A percentile compares a stretch with the other conserved stretches of the same genome.
Evolutionary conservation across 2,329 filamentous ascomycete genomes (phyloP).

Genomic region (Aspergillus oerlinghausenensis): DNA sequence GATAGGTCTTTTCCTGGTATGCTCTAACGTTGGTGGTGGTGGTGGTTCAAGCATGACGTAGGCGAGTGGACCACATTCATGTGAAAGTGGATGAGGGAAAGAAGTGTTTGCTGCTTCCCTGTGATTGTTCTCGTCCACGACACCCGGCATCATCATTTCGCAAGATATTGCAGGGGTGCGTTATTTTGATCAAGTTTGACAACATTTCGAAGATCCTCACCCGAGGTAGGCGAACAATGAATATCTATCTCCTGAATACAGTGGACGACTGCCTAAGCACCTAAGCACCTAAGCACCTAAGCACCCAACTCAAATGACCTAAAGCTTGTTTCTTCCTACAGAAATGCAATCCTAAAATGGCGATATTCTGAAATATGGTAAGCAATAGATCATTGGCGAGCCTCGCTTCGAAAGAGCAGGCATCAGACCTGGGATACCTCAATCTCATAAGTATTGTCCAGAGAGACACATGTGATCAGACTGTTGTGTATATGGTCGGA

Average conservation of each 20-base stretch:
- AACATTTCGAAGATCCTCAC: background rate
- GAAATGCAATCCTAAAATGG: background rate
- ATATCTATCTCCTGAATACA: background rate
- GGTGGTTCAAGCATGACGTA: conserved; percentile 12
- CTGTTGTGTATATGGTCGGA: background rate
- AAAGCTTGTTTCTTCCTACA: background rate
- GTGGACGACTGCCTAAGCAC: too few species aligned
- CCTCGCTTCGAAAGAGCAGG: background rate
- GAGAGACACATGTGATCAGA: too few species aligned
- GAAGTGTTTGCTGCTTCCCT: background rate
- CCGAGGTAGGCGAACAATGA: background rate
- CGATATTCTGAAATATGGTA: background rate
- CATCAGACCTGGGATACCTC: background rate
- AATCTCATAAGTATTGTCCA: background rate
- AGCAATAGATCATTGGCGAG: background rate
- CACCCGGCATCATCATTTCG: background rate
- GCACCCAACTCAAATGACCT: background rate
- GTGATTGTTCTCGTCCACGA: background rate
- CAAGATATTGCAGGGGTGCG: background rate
- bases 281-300: background rate
- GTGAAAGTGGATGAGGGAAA: background rate
- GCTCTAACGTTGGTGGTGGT: background rate
- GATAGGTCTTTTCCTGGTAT: background rate
- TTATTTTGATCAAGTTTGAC: background rate
- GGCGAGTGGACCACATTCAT: conserved; percentile 6